Conservation (phyloP, 1,284 basidiomycete species). For the Malassezia slooffiae region DNA sequence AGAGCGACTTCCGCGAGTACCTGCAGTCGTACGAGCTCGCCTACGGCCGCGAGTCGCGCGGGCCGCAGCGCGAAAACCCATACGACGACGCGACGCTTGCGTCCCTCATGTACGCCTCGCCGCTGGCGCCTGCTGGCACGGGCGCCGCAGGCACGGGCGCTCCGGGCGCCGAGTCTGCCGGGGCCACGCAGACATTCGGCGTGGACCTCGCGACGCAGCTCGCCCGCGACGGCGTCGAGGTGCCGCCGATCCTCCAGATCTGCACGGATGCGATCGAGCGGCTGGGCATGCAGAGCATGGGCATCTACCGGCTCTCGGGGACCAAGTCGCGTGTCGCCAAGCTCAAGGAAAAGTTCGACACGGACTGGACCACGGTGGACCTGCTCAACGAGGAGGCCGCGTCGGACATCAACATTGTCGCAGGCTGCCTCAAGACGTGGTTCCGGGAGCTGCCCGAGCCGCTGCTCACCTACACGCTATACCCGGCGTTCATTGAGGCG, state of each 20-base stretch:
- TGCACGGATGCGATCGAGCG: constrained; percentile 80
- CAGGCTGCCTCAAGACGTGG: constrained; percentile 89
- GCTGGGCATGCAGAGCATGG: constrained; percentile 62
- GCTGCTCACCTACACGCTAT: constrained; percentile 69
- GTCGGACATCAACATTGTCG: constrained; percentile 87
- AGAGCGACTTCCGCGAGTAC: constrained; percentile 84
- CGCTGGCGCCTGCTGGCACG: neutral
- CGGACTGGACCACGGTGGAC: constrained; percentile 44
- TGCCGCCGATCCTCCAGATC: constrained; percentile 76
- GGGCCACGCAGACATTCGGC: constrained; percentile 53
- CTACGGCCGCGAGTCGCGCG: constrained; percentile 55
- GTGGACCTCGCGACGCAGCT: constrained; percentile 85
- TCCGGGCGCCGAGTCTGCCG: neutral
- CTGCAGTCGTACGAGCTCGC: constrained; percentile 91
- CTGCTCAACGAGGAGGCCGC: constrained; percentile 46
- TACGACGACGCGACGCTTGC: constrained; percentile 47
- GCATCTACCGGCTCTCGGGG: constrained; percentile 87
- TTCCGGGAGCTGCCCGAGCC: constrained; percentile 92
- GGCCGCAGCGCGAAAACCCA: constrained; percentile 45
- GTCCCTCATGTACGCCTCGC: constrained; percentile 7
- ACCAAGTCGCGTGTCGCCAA: constrained; percentile 76
- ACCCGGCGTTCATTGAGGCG: constrained; percentile 86
- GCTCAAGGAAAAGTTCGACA: constrained; percentile 71
- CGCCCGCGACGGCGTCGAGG: constrained; percentile 72
- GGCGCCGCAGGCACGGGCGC: constrained; percentile 3